phyloP scores from a whole-genome alignment of 2,329 filamentous ascomycete genomes.

The Nigrospora sphaerica region DNA sequence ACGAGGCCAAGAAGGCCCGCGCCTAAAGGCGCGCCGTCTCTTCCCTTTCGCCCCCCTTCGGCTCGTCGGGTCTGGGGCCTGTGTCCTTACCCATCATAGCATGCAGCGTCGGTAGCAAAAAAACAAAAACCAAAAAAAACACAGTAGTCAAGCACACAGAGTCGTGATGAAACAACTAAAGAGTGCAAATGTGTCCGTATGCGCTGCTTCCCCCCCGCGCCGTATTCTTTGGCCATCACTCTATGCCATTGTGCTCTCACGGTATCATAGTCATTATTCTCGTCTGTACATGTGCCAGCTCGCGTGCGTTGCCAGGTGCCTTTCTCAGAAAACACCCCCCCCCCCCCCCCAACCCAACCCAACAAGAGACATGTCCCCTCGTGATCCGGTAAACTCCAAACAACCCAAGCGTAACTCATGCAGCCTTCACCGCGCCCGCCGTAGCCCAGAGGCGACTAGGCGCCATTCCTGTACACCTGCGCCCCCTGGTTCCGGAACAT shows the following conservation, averaged over 20 bases:
- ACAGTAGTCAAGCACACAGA: too few relatives aligned
- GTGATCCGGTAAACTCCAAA: constrained; percentile 3
- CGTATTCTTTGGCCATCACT: neutral
- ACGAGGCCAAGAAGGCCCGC: constrained; percentile 20
- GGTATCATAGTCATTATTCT: neutral
- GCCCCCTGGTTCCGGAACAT: constrained; percentile 71
- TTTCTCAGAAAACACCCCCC: neutral
- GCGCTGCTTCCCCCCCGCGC: too few relatives aligned
- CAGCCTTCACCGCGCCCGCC: neutral
- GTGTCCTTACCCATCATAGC: too few relatives aligned
- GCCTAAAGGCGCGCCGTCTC: neutral
- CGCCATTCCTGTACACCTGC: constrained; percentile 68
- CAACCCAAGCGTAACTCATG: constrained; percentile 2
- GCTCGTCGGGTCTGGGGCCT: too few relatives aligned
- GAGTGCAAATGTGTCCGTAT: too few relatives aligned
- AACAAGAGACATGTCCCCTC: neutral
- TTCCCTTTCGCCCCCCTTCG: neutral
- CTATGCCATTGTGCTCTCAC: neutral
- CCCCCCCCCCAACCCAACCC: neutral
- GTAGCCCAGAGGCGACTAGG: constrained; percentile 29
- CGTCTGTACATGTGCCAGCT: too few relatives aligned
- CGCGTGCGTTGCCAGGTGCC: too few relatives aligned
- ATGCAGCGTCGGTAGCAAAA: too few relatives aligned
- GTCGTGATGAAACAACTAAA: too few relatives aligned
- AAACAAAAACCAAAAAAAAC: too few relatives aligned